Evolutionary conservation across 1,139 yeast genomes (phyloP).

Genomic region (Taiozyma sp.): DNA sequence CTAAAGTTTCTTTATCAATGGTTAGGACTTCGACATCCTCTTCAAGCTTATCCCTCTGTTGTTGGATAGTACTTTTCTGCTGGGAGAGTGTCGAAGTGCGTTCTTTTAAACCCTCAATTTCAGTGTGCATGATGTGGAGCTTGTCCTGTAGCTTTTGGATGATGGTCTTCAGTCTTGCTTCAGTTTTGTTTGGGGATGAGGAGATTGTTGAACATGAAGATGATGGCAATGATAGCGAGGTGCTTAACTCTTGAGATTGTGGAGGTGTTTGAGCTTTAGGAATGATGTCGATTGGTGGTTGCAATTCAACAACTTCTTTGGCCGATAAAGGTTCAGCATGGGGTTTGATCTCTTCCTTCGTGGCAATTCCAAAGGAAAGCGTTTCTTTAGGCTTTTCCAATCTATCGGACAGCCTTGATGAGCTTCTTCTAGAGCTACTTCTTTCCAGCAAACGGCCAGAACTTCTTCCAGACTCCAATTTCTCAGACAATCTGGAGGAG

Average conservation of each 20-base stretch:
- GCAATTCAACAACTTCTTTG: neutral
- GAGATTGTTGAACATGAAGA: neutral
- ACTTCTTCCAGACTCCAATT: slow-evolving; percentile 1
- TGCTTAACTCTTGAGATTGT: neutral
- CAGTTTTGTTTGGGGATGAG: neutral
- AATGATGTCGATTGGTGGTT: neutral
- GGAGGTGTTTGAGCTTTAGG: neutral
- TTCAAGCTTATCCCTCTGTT: slow-evolving; percentile 20
- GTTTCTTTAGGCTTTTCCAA: neutral
- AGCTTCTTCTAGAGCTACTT: neutral
- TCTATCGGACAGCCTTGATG: neutral
- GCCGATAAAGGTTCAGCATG: neutral
- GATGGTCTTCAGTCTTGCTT: slow-evolving; percentile 30
- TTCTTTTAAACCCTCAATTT: slow-evolving; percentile 8
- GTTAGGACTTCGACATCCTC: slow-evolving; percentile 48
- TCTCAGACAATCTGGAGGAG: neutral
- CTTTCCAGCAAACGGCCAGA: neutral
- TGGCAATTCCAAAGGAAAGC: neutral
- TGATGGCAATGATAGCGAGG: neutral
- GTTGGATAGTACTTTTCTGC: neutral
- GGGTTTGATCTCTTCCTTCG: neutral
- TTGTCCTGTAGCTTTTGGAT: slow-evolving; percentile 42
- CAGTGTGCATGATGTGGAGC: slow-evolving; percentile 30
- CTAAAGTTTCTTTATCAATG: slow-evolving; percentile 51
- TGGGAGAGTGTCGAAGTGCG: neutral